phyloP scores from a whole-genome alignment of 2,329 filamentous ascomycete species.

The Exophiala dermatitidis region DNA sequence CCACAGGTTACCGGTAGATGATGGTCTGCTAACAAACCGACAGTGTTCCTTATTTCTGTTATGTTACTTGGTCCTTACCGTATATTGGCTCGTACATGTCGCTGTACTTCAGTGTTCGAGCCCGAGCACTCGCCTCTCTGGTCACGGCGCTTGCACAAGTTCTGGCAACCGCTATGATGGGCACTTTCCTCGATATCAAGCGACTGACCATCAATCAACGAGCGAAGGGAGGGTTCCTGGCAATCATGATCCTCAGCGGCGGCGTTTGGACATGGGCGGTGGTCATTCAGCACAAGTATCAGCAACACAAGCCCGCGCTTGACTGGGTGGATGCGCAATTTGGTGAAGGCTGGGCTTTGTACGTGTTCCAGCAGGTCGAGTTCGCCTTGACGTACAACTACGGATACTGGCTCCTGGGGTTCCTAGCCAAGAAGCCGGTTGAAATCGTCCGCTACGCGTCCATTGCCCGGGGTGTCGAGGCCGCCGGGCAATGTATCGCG shows the following conservation, averaged over 20 bases:
- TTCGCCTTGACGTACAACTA: neutral
- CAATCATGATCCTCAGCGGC: neutral
- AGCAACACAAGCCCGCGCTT: neutral
- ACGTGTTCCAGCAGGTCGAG: neutral
- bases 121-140: neutral
- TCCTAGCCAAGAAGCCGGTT: neutral
- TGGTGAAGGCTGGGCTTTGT: neutral
- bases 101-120: neutral
- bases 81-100: neutral
- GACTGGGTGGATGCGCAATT: neutral
- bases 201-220: neutral
- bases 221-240: neutral
- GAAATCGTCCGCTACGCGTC: neutral
- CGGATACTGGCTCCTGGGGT: neutral
- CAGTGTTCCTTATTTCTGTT: neutral
- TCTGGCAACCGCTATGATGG: neutral
- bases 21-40: no score
- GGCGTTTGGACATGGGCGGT: neutral
- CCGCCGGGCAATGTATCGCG: neutral
- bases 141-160: neutral
- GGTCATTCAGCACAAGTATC: neutral
- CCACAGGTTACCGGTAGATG: no score
- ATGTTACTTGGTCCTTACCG: neutral
- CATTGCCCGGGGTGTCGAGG: conserved; percentile 30
- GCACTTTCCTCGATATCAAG: neutral